A percentile compares a stretch with the other conserved stretches of the same genome.
phyloP scores from a whole-genome alignment of 176 grass and related monocot species.

The Carex pumila region DNA sequence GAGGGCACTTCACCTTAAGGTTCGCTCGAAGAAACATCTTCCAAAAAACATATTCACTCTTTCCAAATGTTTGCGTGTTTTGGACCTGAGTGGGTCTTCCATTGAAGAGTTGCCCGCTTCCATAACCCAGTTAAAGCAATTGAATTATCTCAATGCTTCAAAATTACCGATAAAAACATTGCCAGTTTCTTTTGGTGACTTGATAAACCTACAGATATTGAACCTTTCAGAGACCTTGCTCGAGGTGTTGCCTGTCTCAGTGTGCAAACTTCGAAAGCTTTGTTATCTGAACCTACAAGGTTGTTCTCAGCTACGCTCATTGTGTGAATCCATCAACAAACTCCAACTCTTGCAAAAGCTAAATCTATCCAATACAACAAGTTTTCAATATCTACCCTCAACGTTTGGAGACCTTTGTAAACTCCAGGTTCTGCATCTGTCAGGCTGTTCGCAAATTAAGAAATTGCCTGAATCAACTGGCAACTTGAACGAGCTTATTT shows the following conservation, averaged over 20 bases:
- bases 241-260: constrained; percentile 26
- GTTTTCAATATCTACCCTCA: constrained; percentile 10
- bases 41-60: constrained; percentile 29
- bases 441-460: constrained; percentile 30
- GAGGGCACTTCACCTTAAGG: constrained; percentile 35
- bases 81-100: constrained; percentile 39
- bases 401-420: constrained; percentile 13
- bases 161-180: constrained; percentile 28
- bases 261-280: constrained; percentile 31
- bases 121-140: constrained; percentile 31
- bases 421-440: constrained; percentile 26
- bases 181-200: constrained; percentile 24
- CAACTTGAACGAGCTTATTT: constrained; percentile 34
- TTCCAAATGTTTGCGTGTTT: constrained; percentile 37
- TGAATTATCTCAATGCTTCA: constrained; percentile 52
- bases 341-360: constrained; percentile 14
- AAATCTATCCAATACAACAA: constrained; percentile 24
- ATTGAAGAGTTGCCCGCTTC: constrained; percentile 29
- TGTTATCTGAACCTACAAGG: constrained; percentile 53
- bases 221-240: constrained; percentile 47
- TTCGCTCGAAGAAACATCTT: constrained; percentile 8
- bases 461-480: constrained; percentile 34
- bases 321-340: not conserved
- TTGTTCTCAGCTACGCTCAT: constrained; percentile 32
- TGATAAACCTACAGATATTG: constrained; percentile 40